These are phyloP conservation scores for Excoecaria agallocha DNA, from an alignment of 345 rosid genomes.

Conservation along the genomic window DNA sequence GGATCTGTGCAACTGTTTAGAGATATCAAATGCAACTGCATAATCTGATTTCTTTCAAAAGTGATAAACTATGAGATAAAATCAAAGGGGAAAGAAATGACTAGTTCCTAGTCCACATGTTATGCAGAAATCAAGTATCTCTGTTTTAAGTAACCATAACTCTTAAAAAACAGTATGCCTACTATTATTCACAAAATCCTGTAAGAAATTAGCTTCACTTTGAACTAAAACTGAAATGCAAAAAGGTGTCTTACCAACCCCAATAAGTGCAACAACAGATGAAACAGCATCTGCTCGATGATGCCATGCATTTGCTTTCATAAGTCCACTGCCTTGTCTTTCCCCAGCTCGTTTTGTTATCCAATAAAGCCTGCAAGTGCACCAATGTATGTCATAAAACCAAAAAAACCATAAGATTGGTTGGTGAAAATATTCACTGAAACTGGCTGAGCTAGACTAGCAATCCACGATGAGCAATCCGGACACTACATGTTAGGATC, in stretches of 20 bases:
- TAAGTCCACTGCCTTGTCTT: constrained; percentile 79
- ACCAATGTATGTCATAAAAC: neutral
- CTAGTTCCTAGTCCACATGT: neutral
- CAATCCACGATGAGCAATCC: neutral
- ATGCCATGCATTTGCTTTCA: constrained; percentile 99
- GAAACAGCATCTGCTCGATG: constrained; percentile 96
- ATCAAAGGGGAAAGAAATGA: neutral
- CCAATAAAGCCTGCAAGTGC: constrained; percentile 67
- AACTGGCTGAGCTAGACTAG: neutral
- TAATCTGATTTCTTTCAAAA: neutral
- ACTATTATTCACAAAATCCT: constrained; percentile 1
- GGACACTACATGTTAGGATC: neutral
- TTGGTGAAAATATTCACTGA: neutral
- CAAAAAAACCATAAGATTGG: neutral
- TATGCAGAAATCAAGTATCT: neutral
- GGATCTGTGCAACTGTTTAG: neutral
- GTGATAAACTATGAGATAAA: neutral
- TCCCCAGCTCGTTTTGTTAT: constrained; percentile 88
- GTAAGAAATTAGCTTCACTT: neutral
- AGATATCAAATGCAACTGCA: neutral
- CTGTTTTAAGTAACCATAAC: neutral
- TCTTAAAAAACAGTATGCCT: neutral
- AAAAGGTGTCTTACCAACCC: constrained; percentile 58
- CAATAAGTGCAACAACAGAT: constrained; percentile 83
- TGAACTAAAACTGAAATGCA: neutral